Percentiles rank a stretch among this genome's conserved stretches.
Conservation (phyloP, 208 protist genomes). For the Leishmania major region DNA sequence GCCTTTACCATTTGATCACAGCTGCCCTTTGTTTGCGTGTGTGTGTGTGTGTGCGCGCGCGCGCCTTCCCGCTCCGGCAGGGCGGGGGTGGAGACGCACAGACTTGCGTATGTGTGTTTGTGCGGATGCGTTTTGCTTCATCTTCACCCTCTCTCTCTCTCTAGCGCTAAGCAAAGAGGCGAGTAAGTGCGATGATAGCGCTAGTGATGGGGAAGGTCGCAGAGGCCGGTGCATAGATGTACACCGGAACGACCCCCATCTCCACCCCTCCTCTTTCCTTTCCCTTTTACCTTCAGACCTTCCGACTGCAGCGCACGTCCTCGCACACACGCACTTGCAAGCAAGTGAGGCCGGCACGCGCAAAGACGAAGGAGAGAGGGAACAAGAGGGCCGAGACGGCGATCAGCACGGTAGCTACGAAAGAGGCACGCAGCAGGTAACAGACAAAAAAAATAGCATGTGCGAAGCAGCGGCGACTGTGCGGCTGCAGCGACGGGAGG, state of each 20-base stretch:
- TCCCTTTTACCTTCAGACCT: not conserved
- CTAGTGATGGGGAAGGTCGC: not conserved
- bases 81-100: too few relatives aligned
- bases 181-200: not conserved
- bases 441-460: not conserved
- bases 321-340: constrained; percentile 6
- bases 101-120: not conserved
- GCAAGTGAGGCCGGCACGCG: not conserved
- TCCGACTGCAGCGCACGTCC: not conserved
- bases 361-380: not conserved
- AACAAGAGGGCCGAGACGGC: not conserved
- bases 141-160: not conserved
- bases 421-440: not conserved
- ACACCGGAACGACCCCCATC: not conserved
- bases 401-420: not conserved
- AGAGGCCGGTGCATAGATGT: not conserved
- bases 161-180: not conserved
- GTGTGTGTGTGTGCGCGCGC: not conserved
- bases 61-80: not conserved
- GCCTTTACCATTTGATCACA: not conserved
- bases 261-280: not conserved
- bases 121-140: not conserved
- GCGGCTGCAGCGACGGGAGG: not conserved
- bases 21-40: too few relatives aligned
- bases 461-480: not conserved